These are phyloP conservation scores for Pelargonium myrrhifolium DNA, from an alignment of 441 rosid genomes.

Conservation along the genomic window DNA sequence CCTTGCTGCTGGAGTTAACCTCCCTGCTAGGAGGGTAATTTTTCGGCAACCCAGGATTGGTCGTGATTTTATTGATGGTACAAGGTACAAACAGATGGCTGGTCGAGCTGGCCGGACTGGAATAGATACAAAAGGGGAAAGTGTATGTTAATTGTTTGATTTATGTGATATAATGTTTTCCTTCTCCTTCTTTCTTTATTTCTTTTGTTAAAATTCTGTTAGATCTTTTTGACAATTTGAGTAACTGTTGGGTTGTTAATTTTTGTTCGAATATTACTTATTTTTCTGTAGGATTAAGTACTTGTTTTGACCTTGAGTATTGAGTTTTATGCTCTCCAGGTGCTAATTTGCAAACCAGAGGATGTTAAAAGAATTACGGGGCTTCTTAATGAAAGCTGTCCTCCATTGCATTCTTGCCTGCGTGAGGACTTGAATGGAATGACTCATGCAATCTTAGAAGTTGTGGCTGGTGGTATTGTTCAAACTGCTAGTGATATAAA, in stretches of 20 bases:
- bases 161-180: slow-evolving; percentile 6
- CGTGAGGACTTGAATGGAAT: slow-evolving; percentile 98
- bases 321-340: slow-evolving; percentile 40
- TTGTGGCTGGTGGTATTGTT: slow-evolving; percentile 97
- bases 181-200: slow-evolving; percentile 8
- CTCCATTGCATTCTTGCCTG: slow-evolving; percentile 88
- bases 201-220: slow-evolving; percentile 9
- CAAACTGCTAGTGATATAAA: slow-evolving; percentile 90
- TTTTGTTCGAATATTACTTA: neutral
- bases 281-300: neutral
- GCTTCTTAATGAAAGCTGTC: slow-evolving; percentile 78
- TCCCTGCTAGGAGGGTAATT: slow-evolving; percentile 97
- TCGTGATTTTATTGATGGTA: slow-evolving; percentile 90
- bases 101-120: slow-evolving; percentile 99
- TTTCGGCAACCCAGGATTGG: slow-evolving; percentile 97
- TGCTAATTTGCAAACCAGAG: slow-evolving; percentile 79
- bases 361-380: slow-evolving; percentile 77
- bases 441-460: slow-evolving; percentile 99
- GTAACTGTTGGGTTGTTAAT: neutral
- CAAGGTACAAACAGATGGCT: slow-evolving; percentile 97
- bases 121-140: slow-evolving; percentile 96
- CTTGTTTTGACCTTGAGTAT: slow-evolving; percentile 8
- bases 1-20: slow-evolving; percentile 96
- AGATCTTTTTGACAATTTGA: neutral
- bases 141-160: slow-evolving; percentile 49